A percentile compares a stretch with the other conserved stretches of the same genome.
phyloP scores from a whole-genome alignment of 2,329 filamentous ascomycete species.

The Pyrenochaeta sp. region DNA sequence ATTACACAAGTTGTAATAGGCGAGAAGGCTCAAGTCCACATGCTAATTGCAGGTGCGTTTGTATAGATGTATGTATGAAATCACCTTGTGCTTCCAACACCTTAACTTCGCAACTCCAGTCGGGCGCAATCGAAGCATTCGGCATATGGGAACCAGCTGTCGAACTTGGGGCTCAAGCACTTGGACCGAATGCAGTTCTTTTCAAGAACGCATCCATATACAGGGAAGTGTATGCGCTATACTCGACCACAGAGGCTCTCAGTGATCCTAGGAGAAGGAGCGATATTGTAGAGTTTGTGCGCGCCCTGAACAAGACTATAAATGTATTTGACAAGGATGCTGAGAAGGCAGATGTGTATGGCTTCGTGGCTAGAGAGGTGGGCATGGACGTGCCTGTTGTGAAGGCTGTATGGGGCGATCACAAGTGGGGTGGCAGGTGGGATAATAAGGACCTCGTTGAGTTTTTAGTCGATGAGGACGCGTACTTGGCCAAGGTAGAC shows the following conservation, averaged over 20 bases:
- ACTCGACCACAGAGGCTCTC: slow-evolving; percentile 34
- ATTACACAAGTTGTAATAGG: too few relatives aligned
- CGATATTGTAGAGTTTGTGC: slow-evolving; percentile 36
- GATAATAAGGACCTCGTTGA: slow-evolving; percentile 23
- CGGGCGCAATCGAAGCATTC: slow-evolving; percentile 29
- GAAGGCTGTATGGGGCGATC: slow-evolving; percentile 32
- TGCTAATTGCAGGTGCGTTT: background rate
- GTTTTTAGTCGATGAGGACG: slow-evolving; percentile 34
- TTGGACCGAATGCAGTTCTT: slow-evolving; percentile 25
- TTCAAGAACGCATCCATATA: slow-evolving; percentile 34
- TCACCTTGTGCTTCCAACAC: slow-evolving; percentile 28
- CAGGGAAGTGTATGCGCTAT: slow-evolving; percentile 34
- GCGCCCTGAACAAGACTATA: slow-evolving; percentile 32
- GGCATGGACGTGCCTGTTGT: slow-evolving; percentile 27
- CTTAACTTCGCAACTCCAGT: slow-evolving; percentile 23
- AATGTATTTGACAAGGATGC: slow-evolving; percentile 24
- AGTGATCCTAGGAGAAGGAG: slow-evolving; percentile 22
- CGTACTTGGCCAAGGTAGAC: slow-evolving; percentile 29
- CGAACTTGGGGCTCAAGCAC: slow-evolving; percentile 26
- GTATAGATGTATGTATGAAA: slow-evolving; percentile 25
- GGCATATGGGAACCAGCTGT: slow-evolving; percentile 39
- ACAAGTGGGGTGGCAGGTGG: slow-evolving; percentile 33
- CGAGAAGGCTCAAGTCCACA: too few relatives aligned
- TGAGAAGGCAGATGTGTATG: slow-evolving; percentile 18
- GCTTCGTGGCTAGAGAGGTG: slow-evolving; percentile 23